Evolutionary conservation across 73 alveolate species (phyloP).

Genomic region (Paramecium caudatum): DNA sequence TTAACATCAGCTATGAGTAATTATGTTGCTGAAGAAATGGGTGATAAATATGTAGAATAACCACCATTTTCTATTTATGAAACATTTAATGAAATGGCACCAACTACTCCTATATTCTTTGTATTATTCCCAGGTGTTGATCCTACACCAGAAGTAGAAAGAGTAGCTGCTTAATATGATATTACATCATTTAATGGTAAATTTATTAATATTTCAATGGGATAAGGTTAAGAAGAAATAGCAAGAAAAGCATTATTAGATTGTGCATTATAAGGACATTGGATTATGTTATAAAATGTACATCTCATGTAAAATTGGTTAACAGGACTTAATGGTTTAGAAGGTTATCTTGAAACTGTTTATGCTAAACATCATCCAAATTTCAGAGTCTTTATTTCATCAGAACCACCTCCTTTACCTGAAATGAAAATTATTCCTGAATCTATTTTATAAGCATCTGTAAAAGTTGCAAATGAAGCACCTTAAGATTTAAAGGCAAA

Average conservation of each 20-base stretch:
- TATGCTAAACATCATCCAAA: conserved; percentile 84
- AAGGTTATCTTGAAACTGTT: conserved; percentile 73
- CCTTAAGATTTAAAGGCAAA: conserved; percentile 99
- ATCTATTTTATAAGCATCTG: conserved; percentile 95
- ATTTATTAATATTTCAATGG: conserved; percentile 99
- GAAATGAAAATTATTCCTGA: conserved; percentile 98
- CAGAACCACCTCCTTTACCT: conserved; percentile 99
- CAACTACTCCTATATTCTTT: conserved; percentile 98
- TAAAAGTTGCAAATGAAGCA: conserved; percentile 99
- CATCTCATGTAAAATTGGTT: conserved; percentile 99
- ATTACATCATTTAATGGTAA: conserved; percentile 90
- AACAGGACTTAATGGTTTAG: conserved; percentile 79
- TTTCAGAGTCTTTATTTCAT: conserved; percentile 99
- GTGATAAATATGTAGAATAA: conserved; percentile 96
- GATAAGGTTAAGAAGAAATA: conserved; percentile 99
- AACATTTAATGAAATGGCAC: conserved; percentile 95
- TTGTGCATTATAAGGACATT: conserved; percentile 97
- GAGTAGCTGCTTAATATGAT: conserved; percentile 84
- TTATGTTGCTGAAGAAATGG: conserved; percentile 94
- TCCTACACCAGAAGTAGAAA: conserved; percentile 99
- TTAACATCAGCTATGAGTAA: conserved; percentile 96
- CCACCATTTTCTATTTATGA: conserved; percentile 97
- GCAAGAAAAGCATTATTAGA: conserved; percentile 97
- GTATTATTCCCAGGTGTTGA: conserved; percentile 99
- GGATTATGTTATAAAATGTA: conserved; percentile 99